A percentile compares a stretch with the other conserved stretches of the same genome.
Evolutionary conservation across 306 rosid genomes (phyloP).

Genomic region (Oemleria cerasiformis): DNA sequence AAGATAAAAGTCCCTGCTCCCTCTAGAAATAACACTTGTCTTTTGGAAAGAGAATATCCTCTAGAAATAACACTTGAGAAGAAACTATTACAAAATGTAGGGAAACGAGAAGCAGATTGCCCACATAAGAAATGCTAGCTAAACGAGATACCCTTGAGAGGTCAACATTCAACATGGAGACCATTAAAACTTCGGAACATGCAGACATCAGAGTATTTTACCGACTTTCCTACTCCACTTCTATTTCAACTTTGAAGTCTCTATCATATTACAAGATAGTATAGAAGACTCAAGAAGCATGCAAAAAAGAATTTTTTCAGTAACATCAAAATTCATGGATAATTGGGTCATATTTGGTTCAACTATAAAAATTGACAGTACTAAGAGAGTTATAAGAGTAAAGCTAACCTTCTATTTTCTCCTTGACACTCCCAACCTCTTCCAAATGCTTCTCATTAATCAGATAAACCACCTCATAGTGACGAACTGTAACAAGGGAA

Average conservation of each 20-base stretch:
- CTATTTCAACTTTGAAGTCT: slow-evolving; percentile 1
- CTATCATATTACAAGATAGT: neutral
- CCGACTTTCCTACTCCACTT: neutral
- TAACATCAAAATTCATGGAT: neutral
- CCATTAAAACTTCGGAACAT: neutral
- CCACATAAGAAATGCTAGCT: neutral
- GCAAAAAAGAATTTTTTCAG: neutral
- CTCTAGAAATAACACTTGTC: neutral
- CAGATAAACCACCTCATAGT: slow-evolving; percentile 81
- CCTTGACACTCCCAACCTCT: slow-evolving; percentile 68
- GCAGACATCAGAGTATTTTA: neutral
- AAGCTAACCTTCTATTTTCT: slow-evolving; percentile 66
- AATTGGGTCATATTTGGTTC: neutral
- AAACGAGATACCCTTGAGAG: neutral
- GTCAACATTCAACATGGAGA: neutral
- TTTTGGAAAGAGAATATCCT: no score
- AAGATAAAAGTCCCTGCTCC: neutral
- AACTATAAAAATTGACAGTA: neutral
- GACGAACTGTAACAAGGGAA: slow-evolving; percentile 62
- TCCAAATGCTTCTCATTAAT: slow-evolving; percentile 80
- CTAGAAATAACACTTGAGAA: neutral
- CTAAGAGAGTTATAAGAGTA: slow-evolving; percentile 7
- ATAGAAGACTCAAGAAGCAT: slow-evolving; percentile 6
- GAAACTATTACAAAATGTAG: neutral
- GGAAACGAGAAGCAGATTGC: neutral